phyloP scores from a whole-genome alignment of 2,329 filamentous ascomycete genomes.

The Penicillium sp. region DNA sequence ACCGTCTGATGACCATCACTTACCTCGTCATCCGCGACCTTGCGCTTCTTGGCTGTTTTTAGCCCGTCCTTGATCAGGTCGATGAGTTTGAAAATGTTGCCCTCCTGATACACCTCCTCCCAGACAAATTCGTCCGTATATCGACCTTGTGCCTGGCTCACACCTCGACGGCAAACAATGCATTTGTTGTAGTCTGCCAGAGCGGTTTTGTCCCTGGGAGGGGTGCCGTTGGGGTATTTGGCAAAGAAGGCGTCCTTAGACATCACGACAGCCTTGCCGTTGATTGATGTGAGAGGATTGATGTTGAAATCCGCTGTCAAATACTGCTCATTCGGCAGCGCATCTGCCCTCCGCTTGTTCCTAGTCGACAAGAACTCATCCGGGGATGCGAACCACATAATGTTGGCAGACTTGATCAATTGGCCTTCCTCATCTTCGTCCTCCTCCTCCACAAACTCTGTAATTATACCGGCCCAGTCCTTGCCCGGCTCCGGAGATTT shows the following conservation, averaged over 20 bases:
- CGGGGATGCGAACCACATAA: conserved; percentile 88
- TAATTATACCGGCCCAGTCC: conserved; percentile 87
- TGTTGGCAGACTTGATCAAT: conserved; percentile 66
- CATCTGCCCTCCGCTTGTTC: conserved; percentile 76
- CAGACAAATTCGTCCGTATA: conserved; percentile 91
- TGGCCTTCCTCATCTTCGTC: conserved; percentile 57
- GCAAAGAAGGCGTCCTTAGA: conserved; percentile 65
- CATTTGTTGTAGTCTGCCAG: conserved; percentile 75
- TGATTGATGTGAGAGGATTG: conserved; percentile 83
- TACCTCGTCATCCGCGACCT: conserved; percentile 38
- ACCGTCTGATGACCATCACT: conserved; percentile 8
- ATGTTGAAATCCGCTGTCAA: conserved; percentile 81
- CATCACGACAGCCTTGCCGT: conserved; percentile 77
- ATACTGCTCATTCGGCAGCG: conserved; percentile 82
- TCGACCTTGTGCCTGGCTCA: conserved; percentile 79
- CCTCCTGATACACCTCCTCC: conserved; percentile 75
- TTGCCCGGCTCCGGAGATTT: conserved; percentile 83
- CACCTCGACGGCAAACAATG: conserved; percentile 84
- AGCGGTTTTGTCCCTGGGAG: conserved; percentile 57
- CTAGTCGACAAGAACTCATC: conserved; percentile 83
- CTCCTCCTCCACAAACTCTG: conserved; percentile 70
- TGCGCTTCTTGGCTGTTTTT: conserved; percentile 61
- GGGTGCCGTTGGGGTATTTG: conserved; percentile 67
- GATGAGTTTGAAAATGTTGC: conserved; percentile 60
- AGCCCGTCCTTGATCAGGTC: conserved; percentile 61